Evolutionary conservation across 2,329 filamentous ascomycete genomes (phyloP), one percentile per base, ranked within the genome.

Genomic region (Claviceps paspali): DNA sequence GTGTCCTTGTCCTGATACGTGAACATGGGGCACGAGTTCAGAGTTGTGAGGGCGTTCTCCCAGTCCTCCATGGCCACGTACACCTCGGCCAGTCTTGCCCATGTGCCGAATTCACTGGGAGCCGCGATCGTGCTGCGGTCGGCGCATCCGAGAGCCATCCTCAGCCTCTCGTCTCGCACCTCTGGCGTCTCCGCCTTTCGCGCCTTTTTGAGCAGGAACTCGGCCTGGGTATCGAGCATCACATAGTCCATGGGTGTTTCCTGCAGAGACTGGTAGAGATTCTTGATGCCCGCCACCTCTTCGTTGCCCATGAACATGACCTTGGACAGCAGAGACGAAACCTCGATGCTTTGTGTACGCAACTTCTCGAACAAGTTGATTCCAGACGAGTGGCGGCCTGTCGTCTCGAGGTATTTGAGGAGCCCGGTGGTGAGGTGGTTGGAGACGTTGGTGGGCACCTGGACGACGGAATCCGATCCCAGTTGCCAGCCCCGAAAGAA

Each of bases 21-120:
- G 59, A 98, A 98, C 91, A 98, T 98, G 7, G 91, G 91, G 57
- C 91, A 98, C 14, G 91, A 98, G 62, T 98, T 98, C 36, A 98
- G 70, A 4, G 91, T 96, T 5, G 93, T 78, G 18, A 98, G 70
- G 1, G 91, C 91, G 47, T 96, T 76, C 53, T 96, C 91, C 86
- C 91, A 98, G 53, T 93, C 84, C 55, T 98, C 91, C 61, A 93
- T 75, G 35, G 80, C 75, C 38, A 96, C 83, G 49, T 98, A 98
- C 23, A 96, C 82, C 54, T 96, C 85, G 2, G 87, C 87, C 44
- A 98, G 62, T 40, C 87, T 73, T 40, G 91, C 88, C 91, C 91
- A 98, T 1, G 91, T 96, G 38, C 84, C 83, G 52, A 98, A 98
- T 56, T 98, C 91, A 56, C 86, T 95, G 0, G 91, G 91, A 1